Percentiles rank a stretch among this genome's conserved stretches.
Conservation (phyloP, 139 green algal genomes). For the Asterochloris erici region DNA sequence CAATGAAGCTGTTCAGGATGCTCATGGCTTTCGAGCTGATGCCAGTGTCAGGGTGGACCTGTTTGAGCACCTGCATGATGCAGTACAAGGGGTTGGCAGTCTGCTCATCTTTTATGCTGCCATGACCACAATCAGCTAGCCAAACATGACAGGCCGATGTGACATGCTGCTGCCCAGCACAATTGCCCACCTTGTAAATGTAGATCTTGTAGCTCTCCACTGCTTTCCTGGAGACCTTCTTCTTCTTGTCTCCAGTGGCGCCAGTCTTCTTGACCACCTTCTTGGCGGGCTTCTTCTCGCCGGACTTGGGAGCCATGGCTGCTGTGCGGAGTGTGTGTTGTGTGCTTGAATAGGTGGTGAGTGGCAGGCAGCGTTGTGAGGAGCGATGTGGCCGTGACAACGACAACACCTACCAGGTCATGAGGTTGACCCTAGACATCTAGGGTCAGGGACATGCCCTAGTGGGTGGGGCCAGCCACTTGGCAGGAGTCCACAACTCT, state of each 20-base stretch:
- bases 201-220: constrained; percentile 98
- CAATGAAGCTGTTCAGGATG: constrained; percentile 97
- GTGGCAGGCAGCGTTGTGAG: too few relatives aligned
- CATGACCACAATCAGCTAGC: constrained; percentile 35
- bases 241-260: constrained; percentile 15
- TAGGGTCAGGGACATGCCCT: too few relatives aligned
- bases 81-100: neutral
- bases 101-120: neutral
- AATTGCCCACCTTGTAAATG: constrained; percentile 90
- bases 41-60: constrained; percentile 95
- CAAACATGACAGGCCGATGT: constrained; percentile 45
- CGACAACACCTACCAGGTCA: too few relatives aligned
- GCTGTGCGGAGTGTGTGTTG: too few relatives aligned
- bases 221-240: constrained; percentile 29
- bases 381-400: too few relatives aligned
- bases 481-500: too few relatives aligned
- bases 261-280: constrained; percentile 29
- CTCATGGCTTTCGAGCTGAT: constrained; percentile 96
- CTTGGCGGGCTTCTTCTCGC: constrained; percentile 40
- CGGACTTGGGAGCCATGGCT: constrained; percentile 20
- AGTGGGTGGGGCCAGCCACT: too few relatives aligned
- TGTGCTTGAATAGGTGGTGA: too few relatives aligned
- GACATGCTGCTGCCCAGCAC: constrained; percentile 29
- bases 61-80: neutral
- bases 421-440: too few relatives aligned